Percentiles rank a stretch among this genome's conserved stretches.
phyloP scores from a whole-genome alignment of 2,329 filamentous ascomycete genomes.

The Pseudogymnoascus sp. region DNA sequence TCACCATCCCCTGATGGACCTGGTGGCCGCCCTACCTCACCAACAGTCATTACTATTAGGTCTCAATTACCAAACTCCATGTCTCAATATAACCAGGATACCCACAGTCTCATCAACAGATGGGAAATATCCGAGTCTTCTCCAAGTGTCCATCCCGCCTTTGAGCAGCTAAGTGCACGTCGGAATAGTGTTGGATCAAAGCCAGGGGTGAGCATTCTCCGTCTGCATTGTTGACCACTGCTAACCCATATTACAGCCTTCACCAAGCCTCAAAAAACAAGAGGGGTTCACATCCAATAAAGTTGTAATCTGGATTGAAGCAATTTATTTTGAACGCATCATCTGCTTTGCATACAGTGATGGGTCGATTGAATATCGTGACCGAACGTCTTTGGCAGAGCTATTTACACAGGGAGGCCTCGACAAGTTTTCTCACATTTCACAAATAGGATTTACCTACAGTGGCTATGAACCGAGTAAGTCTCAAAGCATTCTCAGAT shows the following conservation, averaged over 20 bases:
- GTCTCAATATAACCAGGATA: slow-evolving; percentile 51
- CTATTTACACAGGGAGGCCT: slow-evolving; percentile 56
- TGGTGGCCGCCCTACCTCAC: slow-evolving; percentile 31
- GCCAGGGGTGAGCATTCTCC: slow-evolving; percentile 21
- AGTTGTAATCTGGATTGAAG: slow-evolving; percentile 58
- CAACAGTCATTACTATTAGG: slow-evolving; percentile 65
- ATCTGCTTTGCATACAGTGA: slow-evolving; percentile 70
- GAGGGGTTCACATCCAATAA: slow-evolving; percentile 63
- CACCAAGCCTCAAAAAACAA: slow-evolving; percentile 49
- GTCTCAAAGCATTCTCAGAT: slow-evolving; percentile 18
- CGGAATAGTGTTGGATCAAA: slow-evolving; percentile 40
- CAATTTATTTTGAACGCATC: slow-evolving; percentile 61
- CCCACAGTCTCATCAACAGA: slow-evolving; percentile 67
- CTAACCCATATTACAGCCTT: slow-evolving; percentile 28
- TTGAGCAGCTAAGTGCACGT: slow-evolving; percentile 64
- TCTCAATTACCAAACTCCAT: slow-evolving; percentile 47
- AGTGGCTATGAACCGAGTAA: slow-evolving; percentile 55
- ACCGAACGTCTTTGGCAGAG: slow-evolving; percentile 63
- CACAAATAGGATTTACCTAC: slow-evolving; percentile 72
- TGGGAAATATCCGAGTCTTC: slow-evolving; percentile 68
- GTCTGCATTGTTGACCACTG: slow-evolving; percentile 7
- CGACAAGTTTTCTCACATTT: slow-evolving; percentile 57
- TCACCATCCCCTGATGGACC: slow-evolving; percentile 51
- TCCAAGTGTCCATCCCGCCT: slow-evolving; percentile 63
- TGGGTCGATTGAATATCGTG: slow-evolving; percentile 71